These are phyloP conservation scores for Aquilaria agallochum DNA, from an alignment of 441 rosid species.

Conservation along the genomic window DNA sequence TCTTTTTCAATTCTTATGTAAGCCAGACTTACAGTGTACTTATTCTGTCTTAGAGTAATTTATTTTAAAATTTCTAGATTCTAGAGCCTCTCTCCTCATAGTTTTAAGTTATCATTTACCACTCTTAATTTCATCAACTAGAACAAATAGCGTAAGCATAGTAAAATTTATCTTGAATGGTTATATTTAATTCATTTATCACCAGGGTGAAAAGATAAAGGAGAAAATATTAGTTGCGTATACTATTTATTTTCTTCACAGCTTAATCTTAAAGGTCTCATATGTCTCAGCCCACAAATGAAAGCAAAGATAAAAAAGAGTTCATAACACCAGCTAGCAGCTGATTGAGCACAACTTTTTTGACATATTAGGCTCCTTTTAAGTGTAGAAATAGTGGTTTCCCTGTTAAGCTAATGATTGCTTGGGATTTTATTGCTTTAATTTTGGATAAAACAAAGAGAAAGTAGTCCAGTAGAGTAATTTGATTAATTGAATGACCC, in stretches of 20 bases:
- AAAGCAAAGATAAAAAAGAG: slow-evolving; percentile 4
- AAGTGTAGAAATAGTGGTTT: slow-evolving; percentile 4
- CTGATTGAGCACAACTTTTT: slow-evolving; percentile 21
- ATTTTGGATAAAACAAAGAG: not conserved
- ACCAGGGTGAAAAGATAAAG: not conserved
- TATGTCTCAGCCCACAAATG: not conserved
- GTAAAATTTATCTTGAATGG: not conserved
- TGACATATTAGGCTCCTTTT: slow-evolving; percentile 13
- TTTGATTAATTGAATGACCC: no score
- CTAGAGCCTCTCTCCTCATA: no score
- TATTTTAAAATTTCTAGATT: no score
- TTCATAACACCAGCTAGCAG: slow-evolving; percentile 16
- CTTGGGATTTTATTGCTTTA: slow-evolving; percentile 10
- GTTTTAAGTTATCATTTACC: no score
- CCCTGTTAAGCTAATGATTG: not conserved
- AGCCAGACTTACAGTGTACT: no score
- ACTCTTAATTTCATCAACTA: no score
- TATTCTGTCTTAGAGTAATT: no score
- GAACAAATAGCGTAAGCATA: no score
- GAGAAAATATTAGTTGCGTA: not conserved
- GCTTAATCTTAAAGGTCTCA: slow-evolving; percentile 3
- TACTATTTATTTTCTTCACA: not conserved
- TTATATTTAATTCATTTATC: slow-evolving; percentile 1
- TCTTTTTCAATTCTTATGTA: no score
- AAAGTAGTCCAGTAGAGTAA: slow-evolving; percentile 1